Evolutionary conservation across 2,329 filamentous ascomycete species (phyloP).

Genomic region (Aspergillus ochraceus): DNA sequence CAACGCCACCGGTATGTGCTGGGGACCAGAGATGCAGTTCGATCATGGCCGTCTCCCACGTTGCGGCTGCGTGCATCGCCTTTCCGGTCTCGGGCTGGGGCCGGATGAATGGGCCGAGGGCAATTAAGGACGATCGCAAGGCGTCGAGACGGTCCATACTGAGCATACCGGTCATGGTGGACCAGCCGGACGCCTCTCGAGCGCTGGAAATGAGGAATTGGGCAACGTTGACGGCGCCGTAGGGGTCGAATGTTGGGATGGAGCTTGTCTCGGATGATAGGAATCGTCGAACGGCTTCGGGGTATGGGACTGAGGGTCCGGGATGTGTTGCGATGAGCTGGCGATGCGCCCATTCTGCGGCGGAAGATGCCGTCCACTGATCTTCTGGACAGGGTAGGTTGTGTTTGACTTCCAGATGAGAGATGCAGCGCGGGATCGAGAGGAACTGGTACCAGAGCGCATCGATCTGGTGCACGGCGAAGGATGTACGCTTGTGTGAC

Average conservation of each 20-base stretch:
- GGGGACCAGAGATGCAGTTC: conserved; percentile 46
- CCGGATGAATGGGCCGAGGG: conserved; percentile 32
- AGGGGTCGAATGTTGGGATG: conserved; percentile 40
- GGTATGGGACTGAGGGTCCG: conserved; percentile 32
- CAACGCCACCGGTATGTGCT: conserved; percentile 41
- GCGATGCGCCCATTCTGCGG: conserved; percentile 31
- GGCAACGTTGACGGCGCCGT: conserved; percentile 44
- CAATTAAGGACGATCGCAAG: conserved; percentile 36
- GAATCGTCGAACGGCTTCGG: conserved; percentile 40
- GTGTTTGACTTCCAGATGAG: conserved; percentile 47
- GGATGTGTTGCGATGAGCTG: conserved; percentile 22
- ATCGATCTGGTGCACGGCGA: conserved; percentile 47
- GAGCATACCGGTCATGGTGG: conserved; percentile 44
- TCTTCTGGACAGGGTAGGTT: conserved; percentile 42
- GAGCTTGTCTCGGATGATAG: conserved; percentile 32
- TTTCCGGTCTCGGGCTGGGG: too few relatives aligned
- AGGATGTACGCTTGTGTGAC: conserved; percentile 45
- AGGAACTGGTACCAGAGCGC: conserved; percentile 47
- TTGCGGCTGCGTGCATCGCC: conserved; percentile 25
- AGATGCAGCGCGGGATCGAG: conserved; percentile 27
- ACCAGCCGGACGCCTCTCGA: conserved; percentile 46
- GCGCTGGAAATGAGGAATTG: conserved; percentile 46
- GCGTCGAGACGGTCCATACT: conserved; percentile 42
- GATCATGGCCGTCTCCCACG: conserved; percentile 46
- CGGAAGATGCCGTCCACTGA: conserved; percentile 40